Base-by-base conservation (phyloP, 768 basidiomycete species). In the Rhizopogon vesiculosus region DNA sequence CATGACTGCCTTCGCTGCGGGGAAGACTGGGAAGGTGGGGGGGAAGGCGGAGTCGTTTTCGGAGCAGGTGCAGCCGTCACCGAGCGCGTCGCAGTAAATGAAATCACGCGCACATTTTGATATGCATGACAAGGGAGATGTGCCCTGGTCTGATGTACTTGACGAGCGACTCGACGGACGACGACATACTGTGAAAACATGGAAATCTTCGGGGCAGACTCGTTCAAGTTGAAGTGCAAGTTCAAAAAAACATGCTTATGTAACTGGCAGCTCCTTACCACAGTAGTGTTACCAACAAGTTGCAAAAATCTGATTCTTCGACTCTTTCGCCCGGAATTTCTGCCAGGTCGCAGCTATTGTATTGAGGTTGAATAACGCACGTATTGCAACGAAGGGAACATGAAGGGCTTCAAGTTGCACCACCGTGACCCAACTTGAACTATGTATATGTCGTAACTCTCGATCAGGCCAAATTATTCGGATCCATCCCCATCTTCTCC, bases 1-100 rank as follows among this genome's bases (percentile, higher is more conserved):
- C 86, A 86, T 55, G 69, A 77, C 60, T 75, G 74, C 52, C 66
- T 57, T 33, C 61, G 64, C 40, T 42, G 22, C 0, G 62, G 35
- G 5, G 52, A 7, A 25, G 31, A 13, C 33, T 48, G 19, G 8
- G 9, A 35, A 35, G 46, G 35, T 16, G 22, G 15, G n/a, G 43
- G 22, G 16, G 16, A 8, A 25, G 51, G 15, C 16, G 51, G 6
- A 2, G 29, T 41, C 2, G 42, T 16, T 16, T 45, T 52, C 18
- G 35, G 18, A 16, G 19, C 18, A 1, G 44, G 44, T 50, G 51
- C 46, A 35, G 33, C 13, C 5, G 33, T 13, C 13, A 33, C 46
- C 15, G 13, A 48, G 19, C 46, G 46, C 19, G 46, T 48, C 7
- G 15, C 31, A 15, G 46, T 35, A 19, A 18, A 48, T 35, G 46